A percentile compares a stretch with the other conserved stretches of the same genome.
phyloP scores from a whole-genome alignment of 2,329 filamentous ascomycete species.

The Ceratocystis destructans region DNA sequence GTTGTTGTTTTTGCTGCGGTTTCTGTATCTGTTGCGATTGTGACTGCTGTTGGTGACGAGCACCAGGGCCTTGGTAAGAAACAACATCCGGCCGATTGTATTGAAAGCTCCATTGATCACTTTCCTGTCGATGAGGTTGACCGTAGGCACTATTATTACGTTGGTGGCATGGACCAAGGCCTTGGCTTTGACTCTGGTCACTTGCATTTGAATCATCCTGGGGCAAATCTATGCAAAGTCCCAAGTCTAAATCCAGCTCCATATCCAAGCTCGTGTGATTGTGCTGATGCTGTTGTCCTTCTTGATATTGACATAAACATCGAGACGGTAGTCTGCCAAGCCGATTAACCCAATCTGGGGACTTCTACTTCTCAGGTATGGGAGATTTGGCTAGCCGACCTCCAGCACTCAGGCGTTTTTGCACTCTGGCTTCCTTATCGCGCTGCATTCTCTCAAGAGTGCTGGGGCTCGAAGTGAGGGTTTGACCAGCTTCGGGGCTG shows the following conservation, averaged over 20 bases:
- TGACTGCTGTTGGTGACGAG: not conserved
- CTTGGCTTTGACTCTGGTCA: not conserved
- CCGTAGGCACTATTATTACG: not conserved
- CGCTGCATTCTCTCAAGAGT: constrained; percentile 35
- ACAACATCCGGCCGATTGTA: not conserved
- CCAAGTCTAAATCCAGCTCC: not conserved
- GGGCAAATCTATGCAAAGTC: not conserved
- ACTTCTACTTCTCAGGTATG: constrained; percentile 47
- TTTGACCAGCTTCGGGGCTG: constrained; percentile 30
- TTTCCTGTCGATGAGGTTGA: not conserved
- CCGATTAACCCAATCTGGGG: constrained; percentile 22
- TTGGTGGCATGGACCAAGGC: not conserved
- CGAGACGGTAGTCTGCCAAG: constrained; percentile 17
- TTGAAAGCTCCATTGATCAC: constrained; percentile 1
- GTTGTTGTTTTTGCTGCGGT: not conserved
- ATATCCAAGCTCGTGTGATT: not conserved
- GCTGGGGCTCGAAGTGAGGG: constrained; percentile 39
- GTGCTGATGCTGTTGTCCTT: not conserved
- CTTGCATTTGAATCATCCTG: not conserved
- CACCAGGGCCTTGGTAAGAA: not conserved
- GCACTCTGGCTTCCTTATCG: constrained; percentile 54
- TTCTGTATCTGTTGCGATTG: too few species aligned
- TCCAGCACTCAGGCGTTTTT: constrained; percentile 68
- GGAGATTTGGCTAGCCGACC: constrained; percentile 54
- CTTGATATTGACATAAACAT: constrained; percentile 9